A percentile compares a stretch with the other conserved stretches of the same genome.
phyloP scores from a whole-genome alignment of 176 grass and related monocot species.

The Musa itinerans region DNA sequence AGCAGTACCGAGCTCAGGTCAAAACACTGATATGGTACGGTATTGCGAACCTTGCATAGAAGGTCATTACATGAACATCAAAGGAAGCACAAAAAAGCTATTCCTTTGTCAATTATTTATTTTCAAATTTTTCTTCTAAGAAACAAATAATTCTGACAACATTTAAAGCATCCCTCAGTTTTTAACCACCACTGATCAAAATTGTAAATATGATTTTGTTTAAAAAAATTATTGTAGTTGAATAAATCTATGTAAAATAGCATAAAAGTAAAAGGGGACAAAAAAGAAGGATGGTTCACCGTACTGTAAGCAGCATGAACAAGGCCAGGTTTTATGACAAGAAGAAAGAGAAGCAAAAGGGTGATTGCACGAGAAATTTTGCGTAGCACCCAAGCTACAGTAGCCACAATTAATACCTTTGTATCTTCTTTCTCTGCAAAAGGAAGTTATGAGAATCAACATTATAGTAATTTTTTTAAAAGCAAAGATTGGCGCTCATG shows the following conservation, averaged over 20 bases:
- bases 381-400: conserved; percentile 83
- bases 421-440: conserved; percentile 83
- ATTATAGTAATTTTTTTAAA: background rate
- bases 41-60: too few species aligned
- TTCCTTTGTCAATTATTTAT: too few species aligned
- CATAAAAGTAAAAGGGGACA: conserved; percentile 5
- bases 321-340: conserved; percentile 91
- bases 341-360: conserved; percentile 83
- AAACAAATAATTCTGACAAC: too few species aligned
- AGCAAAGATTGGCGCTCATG: background rate
- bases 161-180: too few species aligned
- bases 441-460: background rate
- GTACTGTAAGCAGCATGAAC: conserved; percentile 97
- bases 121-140: too few species aligned
- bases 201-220: background rate
- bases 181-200: too few species aligned
- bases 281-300: conserved; percentile 53
- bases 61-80: too few species aligned
- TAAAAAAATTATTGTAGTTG: background rate
- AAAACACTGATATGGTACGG: too few species aligned
- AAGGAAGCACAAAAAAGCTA: too few species aligned
- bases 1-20: too few species aligned
- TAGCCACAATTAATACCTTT: conserved; percentile 82
- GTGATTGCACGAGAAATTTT: conserved; percentile 90
- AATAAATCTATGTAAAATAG: conserved; percentile 16